Evolutionary conservation across 2,329 filamentous ascomycete genomes (phyloP).

Genomic region (Pyricularia pennisetigena): DNA sequence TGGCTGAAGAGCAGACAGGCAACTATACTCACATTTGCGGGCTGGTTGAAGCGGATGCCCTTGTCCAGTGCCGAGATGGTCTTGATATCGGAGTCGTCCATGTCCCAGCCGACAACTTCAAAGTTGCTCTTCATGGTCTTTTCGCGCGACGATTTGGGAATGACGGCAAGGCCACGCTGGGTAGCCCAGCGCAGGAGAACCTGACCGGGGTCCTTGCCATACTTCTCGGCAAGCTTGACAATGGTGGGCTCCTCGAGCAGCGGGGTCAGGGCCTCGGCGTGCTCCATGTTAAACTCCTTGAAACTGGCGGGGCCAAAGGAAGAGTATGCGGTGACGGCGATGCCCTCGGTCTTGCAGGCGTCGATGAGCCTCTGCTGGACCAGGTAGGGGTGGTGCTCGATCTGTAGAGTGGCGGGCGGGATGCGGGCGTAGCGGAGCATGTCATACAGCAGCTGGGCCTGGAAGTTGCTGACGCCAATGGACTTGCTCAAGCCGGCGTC

Average conservation of each 20-base stretch:
- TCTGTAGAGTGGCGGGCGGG: conserved; percentile 68
- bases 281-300: conserved; percentile 64
- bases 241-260: conserved; percentile 62
- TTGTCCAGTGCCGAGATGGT: conserved; percentile 43
- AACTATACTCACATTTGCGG: conserved; percentile 17
- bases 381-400: conserved; percentile 86
- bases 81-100: conserved; percentile 43
- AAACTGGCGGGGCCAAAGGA: conserved; percentile 75
- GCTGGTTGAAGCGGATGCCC: conserved; percentile 52
- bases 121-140: conserved; percentile 42
- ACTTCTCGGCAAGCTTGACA: conserved; percentile 55
- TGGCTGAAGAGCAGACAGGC: background rate
- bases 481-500: conserved; percentile 57
- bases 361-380: conserved; percentile 63
- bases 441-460: conserved; percentile 67
- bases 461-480: conserved; percentile 81
- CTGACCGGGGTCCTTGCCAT: conserved; percentile 67
- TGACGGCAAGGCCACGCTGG: conserved; percentile 70
- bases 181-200: conserved; percentile 81
- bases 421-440: conserved; percentile 68
- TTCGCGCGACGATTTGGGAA: conserved; percentile 55
- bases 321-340: conserved; percentile 73
- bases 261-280: conserved; percentile 53
- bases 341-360: conserved; percentile 59
- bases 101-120: conserved; percentile 43